Conservation (phyloP, 768 basidiomycete genomes). For the Pisolithus microcarpus region DNA sequence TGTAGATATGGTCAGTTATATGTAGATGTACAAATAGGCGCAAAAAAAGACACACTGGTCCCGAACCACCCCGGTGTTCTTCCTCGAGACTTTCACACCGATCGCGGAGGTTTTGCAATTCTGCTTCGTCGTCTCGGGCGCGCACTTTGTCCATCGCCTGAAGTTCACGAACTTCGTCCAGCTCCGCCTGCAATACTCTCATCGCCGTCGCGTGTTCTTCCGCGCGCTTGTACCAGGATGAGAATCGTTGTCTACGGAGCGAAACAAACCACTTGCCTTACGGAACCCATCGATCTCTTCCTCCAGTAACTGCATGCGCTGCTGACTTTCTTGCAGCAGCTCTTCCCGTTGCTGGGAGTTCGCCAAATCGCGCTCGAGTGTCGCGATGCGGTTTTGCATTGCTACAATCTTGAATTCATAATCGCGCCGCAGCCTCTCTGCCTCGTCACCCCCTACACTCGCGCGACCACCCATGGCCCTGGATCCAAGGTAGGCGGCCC, state of each 20-base stretch:
- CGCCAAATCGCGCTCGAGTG: conserved; percentile 64
- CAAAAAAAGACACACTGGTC: conserved; percentile 27
- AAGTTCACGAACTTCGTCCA: conserved; percentile 62
- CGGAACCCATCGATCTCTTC: conserved; percentile 68
- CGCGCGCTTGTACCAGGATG: conserved; percentile 42
- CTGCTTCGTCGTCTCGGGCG: conserved; percentile 60
- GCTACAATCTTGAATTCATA: conserved; percentile 91
- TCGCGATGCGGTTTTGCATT: conserved; percentile 75
- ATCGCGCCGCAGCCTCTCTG: conserved; percentile 70
- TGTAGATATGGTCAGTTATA: conserved; percentile 22
- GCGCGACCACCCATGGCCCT: conserved; percentile 35
- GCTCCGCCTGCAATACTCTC: conserved; percentile 66
- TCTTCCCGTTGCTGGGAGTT: conserved; percentile 50
- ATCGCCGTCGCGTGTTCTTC: conserved; percentile 68
- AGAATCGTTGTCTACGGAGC: not conserved
- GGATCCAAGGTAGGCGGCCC: conserved; percentile 19
- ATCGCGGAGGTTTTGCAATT: conserved; percentile 62
- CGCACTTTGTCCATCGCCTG: conserved; percentile 56
- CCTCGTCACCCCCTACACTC: conserved; percentile 49
- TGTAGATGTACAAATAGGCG: conserved; percentile 5
- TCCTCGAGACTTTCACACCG: conserved; percentile 62
- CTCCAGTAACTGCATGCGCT: conserved; percentile 58
- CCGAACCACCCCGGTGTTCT: conserved; percentile 39
- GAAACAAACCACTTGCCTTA: conserved; percentile 38
- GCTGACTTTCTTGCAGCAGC: conserved; percentile 48